Percentiles rank a stretch among this genome's conserved stretches.
These are phyloP conservation scores for Mycena galericulata DNA, from an alignment of 768 basidiomycete species.

Conservation along the genomic window DNA sequence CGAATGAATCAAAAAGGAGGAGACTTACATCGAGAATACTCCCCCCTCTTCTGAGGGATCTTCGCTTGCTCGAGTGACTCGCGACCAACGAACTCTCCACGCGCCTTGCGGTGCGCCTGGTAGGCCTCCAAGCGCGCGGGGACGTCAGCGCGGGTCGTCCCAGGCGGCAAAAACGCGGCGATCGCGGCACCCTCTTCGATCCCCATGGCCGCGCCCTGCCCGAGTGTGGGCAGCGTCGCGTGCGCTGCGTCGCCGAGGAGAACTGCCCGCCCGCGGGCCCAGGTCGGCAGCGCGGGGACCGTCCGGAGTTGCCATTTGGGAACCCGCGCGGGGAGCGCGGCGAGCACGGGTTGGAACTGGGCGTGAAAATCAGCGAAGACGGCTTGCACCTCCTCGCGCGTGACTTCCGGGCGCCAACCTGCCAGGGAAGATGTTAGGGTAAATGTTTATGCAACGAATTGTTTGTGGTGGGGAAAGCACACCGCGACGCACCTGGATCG, in stretches of 20 bases:
- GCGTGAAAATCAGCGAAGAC: background rate
- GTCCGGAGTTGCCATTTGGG: constrained; percentile 9
- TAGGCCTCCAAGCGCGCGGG: background rate
- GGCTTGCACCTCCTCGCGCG: background rate
- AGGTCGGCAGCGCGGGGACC: constrained; percentile 5
- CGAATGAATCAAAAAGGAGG: no score
- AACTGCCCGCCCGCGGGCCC: constrained; percentile 10
- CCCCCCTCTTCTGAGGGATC: no score
- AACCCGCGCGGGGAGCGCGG: background rate
- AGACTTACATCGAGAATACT: no score
- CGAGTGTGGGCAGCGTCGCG: constrained; percentile 38
- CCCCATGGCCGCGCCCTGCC: background rate
- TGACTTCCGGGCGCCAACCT: background rate
- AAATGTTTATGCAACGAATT: background rate
- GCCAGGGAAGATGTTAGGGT: background rate
- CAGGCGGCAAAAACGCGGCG: background rate
- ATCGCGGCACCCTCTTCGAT: background rate
- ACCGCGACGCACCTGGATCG: background rate
- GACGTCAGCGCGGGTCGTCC: background rate
- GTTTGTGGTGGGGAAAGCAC: background rate
- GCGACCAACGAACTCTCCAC: constrained; percentile 9
- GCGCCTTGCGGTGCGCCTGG: constrained; percentile 6
- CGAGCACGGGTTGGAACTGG: background rate
- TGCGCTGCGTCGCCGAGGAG: constrained; percentile 29
- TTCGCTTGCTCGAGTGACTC: constrained; percentile 11